Evolutionary conservation across 2,329 filamentous ascomycete species (phyloP), one percentile per base, ranked within the genome.

Genomic region (Botrytis galanthina): DNA sequence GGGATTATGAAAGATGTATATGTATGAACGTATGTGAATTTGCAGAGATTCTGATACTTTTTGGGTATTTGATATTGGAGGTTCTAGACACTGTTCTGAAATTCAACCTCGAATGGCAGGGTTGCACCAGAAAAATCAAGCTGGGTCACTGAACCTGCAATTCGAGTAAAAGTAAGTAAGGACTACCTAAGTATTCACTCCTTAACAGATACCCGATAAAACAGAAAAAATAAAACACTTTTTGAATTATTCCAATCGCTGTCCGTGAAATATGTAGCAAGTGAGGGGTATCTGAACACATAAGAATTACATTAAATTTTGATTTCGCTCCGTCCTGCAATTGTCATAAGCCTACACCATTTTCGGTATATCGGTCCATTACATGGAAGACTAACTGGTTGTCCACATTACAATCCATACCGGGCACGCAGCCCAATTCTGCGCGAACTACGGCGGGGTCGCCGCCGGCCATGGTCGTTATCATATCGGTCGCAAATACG

Each of bases 401-500:
- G 69, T 83, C 80, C n/a, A 85, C 83, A 35, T 83, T 80, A 71
- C 83, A 86, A 57, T 85, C 81, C 71, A 81, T 80, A 14, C 78
- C 80, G 5, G 80, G 77, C 44, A 78, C 72, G 72, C 83, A 85
- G 35, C 83, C 83, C 7, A 86, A 77, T 14, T 84, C 83, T 26
- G 77, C 76, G 59, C 83, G 83, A 10, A 85, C 76, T 16, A 75
- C 74, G 22, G 82, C 80, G 10, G 80, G 76, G 35, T 82, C 79
- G 20, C 82, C 80, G 5, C 81, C 80, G 46, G 82, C 80, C 81
- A 86, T 84, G 10, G 79, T 82, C 22, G 83, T 82, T 44, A 86
- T 84, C 60, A 85, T 83, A 66, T 84, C 83, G 18, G 84, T 81
- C 29, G 84, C 84, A 73, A 82, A 80, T 29, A 83, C 78, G 70